Base-by-base conservation (phyloP, 2,329 filamentous ascomycete species). In the Hypomyces perniciosus region DNA sequence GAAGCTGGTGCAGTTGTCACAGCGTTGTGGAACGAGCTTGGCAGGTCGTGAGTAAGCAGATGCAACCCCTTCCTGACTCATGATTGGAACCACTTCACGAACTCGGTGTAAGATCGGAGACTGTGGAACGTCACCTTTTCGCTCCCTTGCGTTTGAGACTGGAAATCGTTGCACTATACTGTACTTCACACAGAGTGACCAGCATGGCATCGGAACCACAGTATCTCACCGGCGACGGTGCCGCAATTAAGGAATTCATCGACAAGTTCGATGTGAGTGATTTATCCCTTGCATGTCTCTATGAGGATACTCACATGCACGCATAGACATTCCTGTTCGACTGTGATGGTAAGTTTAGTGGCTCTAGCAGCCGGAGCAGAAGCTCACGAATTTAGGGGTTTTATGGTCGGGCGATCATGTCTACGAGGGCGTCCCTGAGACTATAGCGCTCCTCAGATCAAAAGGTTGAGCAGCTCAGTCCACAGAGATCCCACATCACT, bases 351-450 rank as follows among this genome's bases (percentile, higher is more conserved):
- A 75, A 62, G 76, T 6, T 40, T 28, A 40, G 6, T 10, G 8
- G 2, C 5, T 44, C 28, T 7, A 9, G 31, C 7, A 31, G 13
- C 4, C 5, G 9, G 26, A 34, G 29, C 7, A 12, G 39, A 10
- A n/a, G 46, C 59, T 65, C 34, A 63, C 51, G 27, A 45, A 12
- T 45, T 20, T 44, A 95, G 91, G 92, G 65, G 93, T 99, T 35
- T 76, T 99, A 54, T 99, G 93, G 93, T 96, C 91, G 12, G 93
- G 93, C 45, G 90, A 96, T 65, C 85, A 92, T 66, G 75, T 95
- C 8, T 96, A 93, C 60, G 85, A 89, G 10, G 87, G 86, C 48
- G 85, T 90, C 5, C 85, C 88, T 4, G 90, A 96, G 70, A 95
- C 90, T 0, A 73, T 99, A 35, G 81, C 90, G 54, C 77, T 95